Conservation (phyloP, 805 yeast species). For the Lipomyces spencermartinsiae region DNA sequence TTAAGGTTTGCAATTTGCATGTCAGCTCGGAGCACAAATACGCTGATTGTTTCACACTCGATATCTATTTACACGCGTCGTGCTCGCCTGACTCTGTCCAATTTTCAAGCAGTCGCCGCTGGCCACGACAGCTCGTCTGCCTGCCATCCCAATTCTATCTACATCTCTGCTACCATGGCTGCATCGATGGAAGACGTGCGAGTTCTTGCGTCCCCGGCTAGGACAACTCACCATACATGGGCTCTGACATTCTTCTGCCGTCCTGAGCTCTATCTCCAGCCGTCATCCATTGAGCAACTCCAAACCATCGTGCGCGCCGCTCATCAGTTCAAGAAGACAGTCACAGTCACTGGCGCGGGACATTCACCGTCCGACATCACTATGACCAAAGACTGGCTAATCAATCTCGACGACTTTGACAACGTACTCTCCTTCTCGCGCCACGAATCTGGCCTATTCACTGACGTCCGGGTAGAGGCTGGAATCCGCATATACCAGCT, state of each 20-base stretch:
- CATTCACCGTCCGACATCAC: constrained; percentile 94
- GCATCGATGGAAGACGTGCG: constrained; percentile 37
- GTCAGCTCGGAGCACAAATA: not conserved
- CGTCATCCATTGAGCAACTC: constrained; percentile 71
- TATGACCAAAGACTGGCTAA: constrained; percentile 85
- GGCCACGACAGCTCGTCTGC: not conserved
- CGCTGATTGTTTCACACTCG: not conserved
- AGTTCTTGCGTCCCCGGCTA: constrained; percentile 49
- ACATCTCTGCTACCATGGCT: not conserved
- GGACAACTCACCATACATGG: constrained; percentile 71
- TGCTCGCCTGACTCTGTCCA: not conserved
- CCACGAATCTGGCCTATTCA: constrained; percentile 65
- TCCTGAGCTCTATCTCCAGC: constrained; percentile 83
- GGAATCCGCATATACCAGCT: constrained; percentile 81
- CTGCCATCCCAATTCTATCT: not conserved
- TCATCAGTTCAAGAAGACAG: constrained; percentile 60
- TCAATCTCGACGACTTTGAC: constrained; percentile 80
- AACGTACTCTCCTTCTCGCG: constrained; percentile 57
- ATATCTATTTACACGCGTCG: not conserved
- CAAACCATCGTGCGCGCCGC: constrained; percentile 72
- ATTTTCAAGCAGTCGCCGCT: not conserved
- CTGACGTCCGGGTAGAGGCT: constrained; percentile 94
- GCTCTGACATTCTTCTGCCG: constrained; percentile 83
- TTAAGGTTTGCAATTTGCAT: not conserved
- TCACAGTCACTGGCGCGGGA: constrained; percentile 89